These are phyloP conservation scores for Suhomyces sp. DNA, from an alignment of 805 yeast genomes.

Conservation along the genomic window DNA sequence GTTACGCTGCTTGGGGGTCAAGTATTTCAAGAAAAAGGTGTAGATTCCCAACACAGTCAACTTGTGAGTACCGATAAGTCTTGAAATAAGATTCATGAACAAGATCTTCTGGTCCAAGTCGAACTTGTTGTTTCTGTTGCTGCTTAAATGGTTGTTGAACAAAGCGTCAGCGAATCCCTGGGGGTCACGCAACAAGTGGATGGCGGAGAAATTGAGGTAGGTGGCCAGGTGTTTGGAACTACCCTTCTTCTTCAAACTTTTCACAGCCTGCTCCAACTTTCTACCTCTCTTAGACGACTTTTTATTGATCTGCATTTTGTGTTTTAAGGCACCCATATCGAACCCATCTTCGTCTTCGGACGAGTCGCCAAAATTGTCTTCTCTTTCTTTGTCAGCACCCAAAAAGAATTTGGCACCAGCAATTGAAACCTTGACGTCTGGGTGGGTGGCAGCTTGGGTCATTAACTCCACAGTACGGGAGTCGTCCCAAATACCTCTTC, in stretches of 20 bases:
- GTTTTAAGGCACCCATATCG: constrained; percentile 72
- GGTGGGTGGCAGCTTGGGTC: constrained; percentile 92
- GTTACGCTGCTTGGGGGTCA: constrained; percentile 90
- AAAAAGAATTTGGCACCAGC: constrained; percentile 90
- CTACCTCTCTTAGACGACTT: constrained; percentile 76
- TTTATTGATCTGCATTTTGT: constrained; percentile 79
- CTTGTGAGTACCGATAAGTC: constrained; percentile 93
- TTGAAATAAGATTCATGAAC: constrained; percentile 80
- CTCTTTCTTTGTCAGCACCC: constrained; percentile 94
- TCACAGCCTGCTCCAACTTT: constrained; percentile 72
- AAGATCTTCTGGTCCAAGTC: constrained; percentile 86
- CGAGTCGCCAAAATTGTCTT: constrained; percentile 73
- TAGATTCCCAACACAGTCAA: constrained; percentile 85
- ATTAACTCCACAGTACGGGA: constrained; percentile 94
- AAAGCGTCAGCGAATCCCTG: constrained; percentile 94
- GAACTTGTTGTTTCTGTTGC: constrained; percentile 66
- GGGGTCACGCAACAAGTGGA: constrained; percentile 92
- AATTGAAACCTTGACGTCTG: constrained; percentile 79
- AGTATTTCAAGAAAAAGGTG: constrained; percentile 80
- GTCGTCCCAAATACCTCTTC: constrained; percentile 98
- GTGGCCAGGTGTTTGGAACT: constrained; percentile 54
- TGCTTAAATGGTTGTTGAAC: constrained; percentile 67
- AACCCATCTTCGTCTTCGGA: constrained; percentile 68
- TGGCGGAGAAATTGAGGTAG: constrained; percentile 88
- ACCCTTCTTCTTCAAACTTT: constrained; percentile 62